Conservation (phyloP, 2,329 filamentous ascomycete genomes). For the Fusarium transvaalense region DNA sequence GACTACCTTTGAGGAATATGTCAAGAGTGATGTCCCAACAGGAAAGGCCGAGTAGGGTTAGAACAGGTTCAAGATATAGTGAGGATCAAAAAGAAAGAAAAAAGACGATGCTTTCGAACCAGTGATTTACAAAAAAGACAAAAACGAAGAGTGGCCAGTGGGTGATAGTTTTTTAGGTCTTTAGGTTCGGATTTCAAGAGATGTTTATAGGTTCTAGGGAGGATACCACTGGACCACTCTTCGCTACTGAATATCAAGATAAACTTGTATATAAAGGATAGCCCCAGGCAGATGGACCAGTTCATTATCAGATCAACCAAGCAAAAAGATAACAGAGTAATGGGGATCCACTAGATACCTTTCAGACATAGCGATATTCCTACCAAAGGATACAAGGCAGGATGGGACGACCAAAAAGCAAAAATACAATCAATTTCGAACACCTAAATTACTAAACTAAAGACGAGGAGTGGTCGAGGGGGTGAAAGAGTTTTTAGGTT, state of each 20-base stretch:
- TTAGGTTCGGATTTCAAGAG: too few relatives aligned
- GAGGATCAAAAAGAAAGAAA: neutral
- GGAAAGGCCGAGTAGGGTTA: neutral
- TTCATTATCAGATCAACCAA: too few relatives aligned
- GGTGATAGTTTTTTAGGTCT: neutral
- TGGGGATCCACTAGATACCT: too few relatives aligned
- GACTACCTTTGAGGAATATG: slow-evolving; percentile 43
- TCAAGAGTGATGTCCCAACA: slow-evolving; percentile 24
- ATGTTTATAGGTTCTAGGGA: too few relatives aligned
- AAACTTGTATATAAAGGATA: too few relatives aligned
- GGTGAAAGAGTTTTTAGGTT: slow-evolving; percentile 13
- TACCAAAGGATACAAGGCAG: neutral
- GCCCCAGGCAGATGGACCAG: too few relatives aligned
- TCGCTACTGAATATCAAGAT: too few relatives aligned
- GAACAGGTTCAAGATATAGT: neutral
- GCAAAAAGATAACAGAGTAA: too few relatives aligned
- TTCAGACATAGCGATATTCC: neutral
- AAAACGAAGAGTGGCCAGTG: neutral
- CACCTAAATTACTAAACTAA: slow-evolving; percentile 3
- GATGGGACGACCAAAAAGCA: neutral
- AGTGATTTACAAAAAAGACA: neutral
- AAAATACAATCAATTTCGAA: neutral
- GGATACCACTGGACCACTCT: too few relatives aligned
- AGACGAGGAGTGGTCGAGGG: neutral
- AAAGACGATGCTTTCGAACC: neutral